phyloP scores from a whole-genome alignment of 129 eudicot species.

The Lactuca saligna region DNA sequence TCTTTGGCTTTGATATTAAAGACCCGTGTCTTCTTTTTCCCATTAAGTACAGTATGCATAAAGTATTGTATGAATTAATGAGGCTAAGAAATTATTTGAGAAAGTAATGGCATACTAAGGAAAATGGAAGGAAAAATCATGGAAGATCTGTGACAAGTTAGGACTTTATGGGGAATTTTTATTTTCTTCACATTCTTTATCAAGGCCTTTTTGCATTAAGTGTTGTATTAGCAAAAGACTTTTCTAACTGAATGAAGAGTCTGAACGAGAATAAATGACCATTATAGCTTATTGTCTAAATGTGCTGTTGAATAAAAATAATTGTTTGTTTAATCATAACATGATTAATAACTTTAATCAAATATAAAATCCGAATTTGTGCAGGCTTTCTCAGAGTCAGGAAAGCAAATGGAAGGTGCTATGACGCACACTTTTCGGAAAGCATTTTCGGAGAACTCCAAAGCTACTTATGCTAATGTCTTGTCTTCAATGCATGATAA shows the following conservation, averaged over 20 bases:
- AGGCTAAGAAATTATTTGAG: neutral
- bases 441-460: constrained; percentile 42
- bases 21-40: neutral
- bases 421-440: constrained; percentile 64
- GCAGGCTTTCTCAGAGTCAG: constrained; percentile 36
- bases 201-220: neutral
- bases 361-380: too few species aligned
- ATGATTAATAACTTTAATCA: too few species aligned
- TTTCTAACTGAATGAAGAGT: too few species aligned
- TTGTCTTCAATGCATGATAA: too few species aligned
- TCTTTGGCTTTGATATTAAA: neutral
- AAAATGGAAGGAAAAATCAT: neutral
- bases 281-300: too few species aligned
- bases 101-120: neutral
- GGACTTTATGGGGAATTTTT: neutral
- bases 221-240: too few species aligned
- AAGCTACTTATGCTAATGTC: constrained; percentile 25
- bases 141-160: neutral
- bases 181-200: neutral
- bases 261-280: too few species aligned
- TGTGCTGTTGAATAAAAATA: too few species aligned
- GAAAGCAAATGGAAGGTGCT: constrained; percentile 70
- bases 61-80: neutral
- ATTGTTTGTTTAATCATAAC: too few species aligned
- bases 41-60: neutral